These are phyloP conservation scores for Podila verticillata DNA, from an alignment of 192 early-diverging fungal species.

Conservation along the genomic window DNA sequence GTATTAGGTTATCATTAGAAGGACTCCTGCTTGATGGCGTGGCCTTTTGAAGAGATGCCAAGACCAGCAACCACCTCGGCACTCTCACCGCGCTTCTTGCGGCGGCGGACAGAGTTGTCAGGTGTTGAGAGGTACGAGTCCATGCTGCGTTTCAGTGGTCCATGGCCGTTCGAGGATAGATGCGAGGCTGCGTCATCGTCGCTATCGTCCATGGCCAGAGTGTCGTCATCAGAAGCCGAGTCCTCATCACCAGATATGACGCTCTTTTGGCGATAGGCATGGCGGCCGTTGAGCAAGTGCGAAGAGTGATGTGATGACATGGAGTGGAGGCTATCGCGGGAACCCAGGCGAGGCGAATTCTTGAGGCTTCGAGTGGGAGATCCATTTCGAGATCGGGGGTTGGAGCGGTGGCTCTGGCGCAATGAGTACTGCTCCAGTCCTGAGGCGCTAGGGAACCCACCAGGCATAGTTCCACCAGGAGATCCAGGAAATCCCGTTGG, in stretches of 20 bases:
- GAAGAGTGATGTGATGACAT: neutral
- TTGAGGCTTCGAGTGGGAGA: constrained; percentile 39
- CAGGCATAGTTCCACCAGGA: constrained; percentile 34
- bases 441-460: constrained; percentile 32
- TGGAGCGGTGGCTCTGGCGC: constrained; percentile 31
- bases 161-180: constrained; percentile 18
- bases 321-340: constrained; percentile 17
- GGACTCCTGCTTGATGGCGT: constrained; percentile 25
- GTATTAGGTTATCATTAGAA: constrained; percentile 23
- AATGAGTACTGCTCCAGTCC: constrained; percentile 49
- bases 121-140: constrained; percentile 12
- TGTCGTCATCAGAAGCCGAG: constrained; percentile 29
- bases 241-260: constrained; percentile 48
- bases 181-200: constrained; percentile 16
- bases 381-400: constrained; percentile 22
- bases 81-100: constrained; percentile 50
- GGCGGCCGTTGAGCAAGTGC: constrained; percentile 14
- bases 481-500: constrained; percentile 44
- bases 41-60: constrained; percentile 19
- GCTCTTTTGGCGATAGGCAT: constrained; percentile 42
- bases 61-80: constrained; percentile 36
- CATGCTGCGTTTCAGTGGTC: constrained; percentile 51
- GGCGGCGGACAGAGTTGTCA: constrained; percentile 31
- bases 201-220: constrained; percentile 29
- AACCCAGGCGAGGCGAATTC: constrained; percentile 32